phyloP scores from a whole-genome alignment of 1,284 basidiomycete genomes.

The Boletus albobrunnescens region DNA sequence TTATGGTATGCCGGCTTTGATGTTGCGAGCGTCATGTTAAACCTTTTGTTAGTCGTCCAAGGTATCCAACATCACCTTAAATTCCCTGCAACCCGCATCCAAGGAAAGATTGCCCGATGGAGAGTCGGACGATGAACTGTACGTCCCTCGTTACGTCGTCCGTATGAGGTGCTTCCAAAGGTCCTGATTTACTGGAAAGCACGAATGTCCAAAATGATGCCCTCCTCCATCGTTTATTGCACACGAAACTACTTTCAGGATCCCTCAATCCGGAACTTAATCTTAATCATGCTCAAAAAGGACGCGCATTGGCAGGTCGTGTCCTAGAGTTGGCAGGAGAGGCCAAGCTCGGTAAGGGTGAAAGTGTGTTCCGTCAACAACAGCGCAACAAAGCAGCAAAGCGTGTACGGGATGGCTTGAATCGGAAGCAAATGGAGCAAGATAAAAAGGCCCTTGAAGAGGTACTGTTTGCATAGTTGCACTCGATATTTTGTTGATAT shows the following conservation, averaged over 20 bases:
- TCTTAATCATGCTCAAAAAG: slow-evolving; percentile 59
- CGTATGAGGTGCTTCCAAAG: background rate
- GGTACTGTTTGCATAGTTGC: slow-evolving; percentile 37
- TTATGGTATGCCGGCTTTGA: slow-evolving; percentile 53
- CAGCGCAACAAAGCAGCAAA: slow-evolving; percentile 69
- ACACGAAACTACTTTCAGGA: slow-evolving; percentile 71
- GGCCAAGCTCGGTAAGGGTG: slow-evolving; percentile 69
- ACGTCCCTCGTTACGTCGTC: background rate
- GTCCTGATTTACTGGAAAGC: slow-evolving; percentile 36
- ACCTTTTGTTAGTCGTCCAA: slow-evolving; percentile 61
- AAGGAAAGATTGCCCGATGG: slow-evolving; percentile 42
- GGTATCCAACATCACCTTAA: slow-evolving; percentile 53
- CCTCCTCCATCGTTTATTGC: slow-evolving; percentile 68
- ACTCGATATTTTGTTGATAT: slow-evolving; percentile 5
- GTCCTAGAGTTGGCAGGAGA: slow-evolving; percentile 63
- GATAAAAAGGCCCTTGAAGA: slow-evolving; percentile 57
- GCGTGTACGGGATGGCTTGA: slow-evolving; percentile 63
- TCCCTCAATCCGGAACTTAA: slow-evolving; percentile 59
- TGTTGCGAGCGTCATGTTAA: slow-evolving; percentile 2
- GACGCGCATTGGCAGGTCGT: slow-evolving; percentile 69
- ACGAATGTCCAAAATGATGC: slow-evolving; percentile 73
- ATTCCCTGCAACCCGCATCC: slow-evolving; percentile 25
- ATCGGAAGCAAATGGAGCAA: slow-evolving; percentile 55
- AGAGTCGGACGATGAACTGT: slow-evolving; percentile 43
- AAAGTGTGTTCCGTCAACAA: slow-evolving; percentile 50